Base-by-base conservation (phyloP, 805 yeast genomes). In the Suhomyces canberraensis region DNA sequence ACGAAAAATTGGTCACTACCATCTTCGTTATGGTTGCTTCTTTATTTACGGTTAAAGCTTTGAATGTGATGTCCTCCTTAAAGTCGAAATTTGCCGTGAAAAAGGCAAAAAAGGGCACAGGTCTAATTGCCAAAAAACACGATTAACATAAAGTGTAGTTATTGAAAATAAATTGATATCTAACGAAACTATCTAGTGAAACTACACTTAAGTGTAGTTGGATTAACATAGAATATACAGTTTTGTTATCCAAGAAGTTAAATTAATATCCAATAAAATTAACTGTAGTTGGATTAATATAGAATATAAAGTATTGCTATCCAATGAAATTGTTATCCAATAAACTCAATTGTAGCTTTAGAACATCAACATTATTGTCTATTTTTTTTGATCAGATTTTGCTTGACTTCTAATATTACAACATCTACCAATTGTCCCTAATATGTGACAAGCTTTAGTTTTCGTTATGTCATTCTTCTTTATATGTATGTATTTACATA, bases 1-100 rank as follows among this genome's bases (percentile, higher is more conserved):
- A 80, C 50, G 79, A 78, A 44, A 48, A 64, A 26, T 47, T 76
- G 33, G 63, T 78, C 0, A 40, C 66, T 31, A 66, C 71, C 0
- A 57, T 75, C 3, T 40, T 60, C 11, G 43, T 48, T 32, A 52
- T 60, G 54, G 41, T 46, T 15, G 48, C 36, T 2, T 36, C 51
- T 11, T 34, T 56, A 21, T 44, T 43, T 37, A 39, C 48, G 11
- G 16, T 55, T 17, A 42, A 48, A 29, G 41, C 45, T 1, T 16
- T 51, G 13, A 35, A 33, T 6, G 15, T 29, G 25, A 29, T 40
- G 20, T 32, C 25, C 11, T 13, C 17, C 11, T 21, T 40, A 15
- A 34, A 33, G n/a, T 25, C 17, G 16, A 25, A 13, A 17, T 11
- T 37, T 8, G 11, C 14, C 6, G 20, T 11, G 9, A 20, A 27